Conservation (phyloP, 345 rosid genomes). For the Microcos paniculata region DNA sequence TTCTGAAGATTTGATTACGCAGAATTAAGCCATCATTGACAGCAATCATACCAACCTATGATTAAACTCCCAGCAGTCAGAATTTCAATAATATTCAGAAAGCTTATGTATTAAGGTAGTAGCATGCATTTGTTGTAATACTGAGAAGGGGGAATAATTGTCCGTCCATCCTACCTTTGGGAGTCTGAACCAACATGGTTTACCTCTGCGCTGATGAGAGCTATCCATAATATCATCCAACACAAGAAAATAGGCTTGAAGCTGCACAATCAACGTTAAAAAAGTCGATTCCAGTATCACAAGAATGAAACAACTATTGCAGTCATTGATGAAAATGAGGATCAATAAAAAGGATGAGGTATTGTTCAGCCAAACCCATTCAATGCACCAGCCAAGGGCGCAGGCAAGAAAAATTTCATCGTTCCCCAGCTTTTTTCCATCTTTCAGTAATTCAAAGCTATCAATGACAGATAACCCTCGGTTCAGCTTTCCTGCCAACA, state of each 20-base stretch:
- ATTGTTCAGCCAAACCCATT: conserved; percentile 57
- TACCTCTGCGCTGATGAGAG: conserved; percentile 79
- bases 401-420: conserved; percentile 65
- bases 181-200: conserved; percentile 79
- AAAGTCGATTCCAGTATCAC: not conserved
- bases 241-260: conserved; percentile 77
- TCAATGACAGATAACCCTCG: conserved; percentile 88
- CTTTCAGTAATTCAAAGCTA: conserved; percentile 64
- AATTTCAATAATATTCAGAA: not conserved
- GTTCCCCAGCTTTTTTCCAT: conserved; percentile 59
- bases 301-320: not conserved
- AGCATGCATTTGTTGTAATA: not conserved
- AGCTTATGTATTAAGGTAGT: conserved; percentile 19
- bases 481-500: conserved; percentile 71
- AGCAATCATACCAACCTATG: conserved; percentile 77
- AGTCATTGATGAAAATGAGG: not conserved
- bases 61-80: not conserved
- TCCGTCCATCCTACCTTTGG: conserved; percentile 44
- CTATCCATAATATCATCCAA: conserved; percentile 84
- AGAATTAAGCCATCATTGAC: conserved; percentile 47
- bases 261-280: conserved; percentile 33
- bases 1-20: conserved; percentile 47
- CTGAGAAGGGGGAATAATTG: not conserved
- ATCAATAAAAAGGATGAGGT: not conserved
- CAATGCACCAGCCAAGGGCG: conserved; percentile 88